These are phyloP conservation scores for Fusarium haematococcum DNA, from an alignment of 2,329 filamentous ascomycete genomes.

Conservation along the genomic window DNA sequence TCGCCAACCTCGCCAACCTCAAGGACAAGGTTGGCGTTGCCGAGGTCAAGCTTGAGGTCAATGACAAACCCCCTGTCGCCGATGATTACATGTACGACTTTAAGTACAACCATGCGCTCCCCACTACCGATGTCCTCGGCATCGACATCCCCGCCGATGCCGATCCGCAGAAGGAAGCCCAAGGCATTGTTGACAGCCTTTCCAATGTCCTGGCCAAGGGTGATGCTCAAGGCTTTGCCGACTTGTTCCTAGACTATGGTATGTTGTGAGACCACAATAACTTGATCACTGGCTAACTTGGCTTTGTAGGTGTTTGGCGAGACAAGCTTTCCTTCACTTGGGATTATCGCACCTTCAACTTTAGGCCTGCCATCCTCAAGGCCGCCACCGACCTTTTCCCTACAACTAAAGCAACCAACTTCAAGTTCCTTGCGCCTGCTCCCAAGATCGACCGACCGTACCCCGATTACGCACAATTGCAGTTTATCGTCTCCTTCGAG, in stretches of 20 bases:
- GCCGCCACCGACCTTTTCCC: slow-evolving; percentile 49
- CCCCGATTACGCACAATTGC: neutral
- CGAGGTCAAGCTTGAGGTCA: slow-evolving; percentile 6
- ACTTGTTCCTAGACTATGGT: slow-evolving; percentile 9
- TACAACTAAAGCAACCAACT: slow-evolving; percentile 42
- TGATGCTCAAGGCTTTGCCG: slow-evolving; percentile 5
- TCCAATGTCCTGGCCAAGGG: neutral
- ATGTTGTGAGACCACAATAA: neutral
- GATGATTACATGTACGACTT: slow-evolving; percentile 57
- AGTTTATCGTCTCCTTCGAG: slow-evolving; percentile 9
- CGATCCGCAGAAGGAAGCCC: slow-evolving; percentile 22
- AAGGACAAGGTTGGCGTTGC: slow-evolving; percentile 1
- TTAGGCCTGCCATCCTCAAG: slow-evolving; percentile 44
- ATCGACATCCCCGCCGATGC: slow-evolving; percentile 43
- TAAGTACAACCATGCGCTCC: slow-evolving; percentile 53
- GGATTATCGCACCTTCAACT: slow-evolving; percentile 53
- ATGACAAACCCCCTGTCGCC: slow-evolving; percentile 40
- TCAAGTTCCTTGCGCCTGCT: slow-evolving; percentile 3
- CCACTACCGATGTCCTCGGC: slow-evolving; percentile 44
- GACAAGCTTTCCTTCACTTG: slow-evolving; percentile 52
- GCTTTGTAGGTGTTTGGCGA: slow-evolving; percentile 48
- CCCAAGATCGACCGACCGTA: slow-evolving; percentile 2
- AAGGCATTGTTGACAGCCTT: slow-evolving; percentile 41
- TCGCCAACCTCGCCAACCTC: neutral
- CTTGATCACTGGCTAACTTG: slow-evolving; percentile 18